A percentile compares a stretch with the other conserved stretches of the same genome.
Evolutionary conservation across 148 eudicot species (phyloP).

Genomic region (Persicaria maculosa): DNA sequence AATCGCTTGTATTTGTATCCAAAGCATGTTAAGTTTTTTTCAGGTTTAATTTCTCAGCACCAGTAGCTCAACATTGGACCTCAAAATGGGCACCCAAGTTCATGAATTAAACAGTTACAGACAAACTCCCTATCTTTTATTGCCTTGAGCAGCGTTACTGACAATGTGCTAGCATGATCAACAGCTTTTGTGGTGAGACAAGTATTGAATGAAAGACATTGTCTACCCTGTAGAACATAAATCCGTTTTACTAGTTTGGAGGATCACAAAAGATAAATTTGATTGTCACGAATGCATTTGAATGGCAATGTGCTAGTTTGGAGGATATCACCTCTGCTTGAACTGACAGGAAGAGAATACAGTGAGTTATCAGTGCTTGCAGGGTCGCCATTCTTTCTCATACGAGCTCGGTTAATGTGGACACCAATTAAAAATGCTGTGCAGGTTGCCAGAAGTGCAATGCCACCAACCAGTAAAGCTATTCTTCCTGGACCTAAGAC

Average conservation of each 20-base stretch:
- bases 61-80: too few relatives aligned
- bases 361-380: constrained; percentile 34
- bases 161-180: constrained; percentile 2
- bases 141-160: background rate
- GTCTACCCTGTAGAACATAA: background rate
- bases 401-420: constrained; percentile 24
- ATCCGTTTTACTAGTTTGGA: background rate
- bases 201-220: background rate
- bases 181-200: background rate
- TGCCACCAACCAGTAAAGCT: constrained; percentile 42
- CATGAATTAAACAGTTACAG: background rate
- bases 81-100: too few relatives aligned
- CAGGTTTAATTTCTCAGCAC: background rate
- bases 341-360: constrained; percentile 43
- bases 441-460: constrained; percentile 36
- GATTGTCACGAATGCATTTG: background rate
- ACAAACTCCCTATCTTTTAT: background rate
- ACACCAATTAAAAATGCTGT: constrained; percentile 35
- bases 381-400: constrained; percentile 16
- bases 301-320: background rate
- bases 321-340: constrained; percentile 38
- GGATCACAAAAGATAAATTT: background rate
- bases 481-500: constrained; percentile 37
- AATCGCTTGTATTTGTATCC: background rate
- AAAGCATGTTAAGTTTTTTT: background rate